phyloP scores from a whole-genome alignment of 352 stramenopile species.

The Pythium brachiatum region DNA sequence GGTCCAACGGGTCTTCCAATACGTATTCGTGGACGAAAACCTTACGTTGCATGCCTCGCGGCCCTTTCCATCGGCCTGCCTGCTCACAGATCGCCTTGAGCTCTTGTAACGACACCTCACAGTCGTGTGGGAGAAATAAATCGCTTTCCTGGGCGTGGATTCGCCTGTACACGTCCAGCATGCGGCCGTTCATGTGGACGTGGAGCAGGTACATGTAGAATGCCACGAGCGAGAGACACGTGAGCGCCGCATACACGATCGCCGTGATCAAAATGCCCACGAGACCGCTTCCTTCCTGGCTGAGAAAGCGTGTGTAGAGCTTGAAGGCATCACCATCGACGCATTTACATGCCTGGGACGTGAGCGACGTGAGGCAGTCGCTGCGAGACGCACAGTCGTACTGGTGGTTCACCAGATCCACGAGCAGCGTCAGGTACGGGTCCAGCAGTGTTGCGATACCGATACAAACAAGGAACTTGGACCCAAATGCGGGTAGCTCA shows the following conservation, averaged over 20 bases:
- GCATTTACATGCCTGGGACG: slow-evolving; percentile 47
- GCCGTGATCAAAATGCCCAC: slow-evolving; percentile 75
- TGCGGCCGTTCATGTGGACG: slow-evolving; percentile 88
- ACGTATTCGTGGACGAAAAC: slow-evolving; percentile 84
- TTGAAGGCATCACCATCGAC: slow-evolving; percentile 89
- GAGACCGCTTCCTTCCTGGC: slow-evolving; percentile 70
- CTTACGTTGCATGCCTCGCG: slow-evolving; percentile 55
- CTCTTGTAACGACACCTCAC: slow-evolving; percentile 77
- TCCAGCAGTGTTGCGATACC: slow-evolving; percentile 78
- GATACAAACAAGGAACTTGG: slow-evolving; percentile 74
- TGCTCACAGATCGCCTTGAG: slow-evolving; percentile 60
- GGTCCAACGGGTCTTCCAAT: slow-evolving; percentile 66
- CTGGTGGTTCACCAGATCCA: slow-evolving; percentile 77
- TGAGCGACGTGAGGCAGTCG: slow-evolving; percentile 40
- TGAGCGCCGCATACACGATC: slow-evolving; percentile 71
- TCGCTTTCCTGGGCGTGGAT: slow-evolving; percentile 63
- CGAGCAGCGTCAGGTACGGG: slow-evolving; percentile 72
- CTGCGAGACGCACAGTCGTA: slow-evolving; percentile 59
- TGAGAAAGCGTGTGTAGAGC: slow-evolving; percentile 77
- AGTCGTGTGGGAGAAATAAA: slow-evolving; percentile 89
- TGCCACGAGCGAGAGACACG: slow-evolving; percentile 44
- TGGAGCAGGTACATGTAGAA: slow-evolving; percentile 84
- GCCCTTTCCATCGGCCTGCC: slow-evolving; percentile 61
- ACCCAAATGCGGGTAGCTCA: slow-evolving; percentile 71
- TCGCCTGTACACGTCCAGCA: slow-evolving; percentile 85